Conservation (phyloP, 2,329 filamentous ascomycete genomes). For the Cyclaneusma minus region DNA sequence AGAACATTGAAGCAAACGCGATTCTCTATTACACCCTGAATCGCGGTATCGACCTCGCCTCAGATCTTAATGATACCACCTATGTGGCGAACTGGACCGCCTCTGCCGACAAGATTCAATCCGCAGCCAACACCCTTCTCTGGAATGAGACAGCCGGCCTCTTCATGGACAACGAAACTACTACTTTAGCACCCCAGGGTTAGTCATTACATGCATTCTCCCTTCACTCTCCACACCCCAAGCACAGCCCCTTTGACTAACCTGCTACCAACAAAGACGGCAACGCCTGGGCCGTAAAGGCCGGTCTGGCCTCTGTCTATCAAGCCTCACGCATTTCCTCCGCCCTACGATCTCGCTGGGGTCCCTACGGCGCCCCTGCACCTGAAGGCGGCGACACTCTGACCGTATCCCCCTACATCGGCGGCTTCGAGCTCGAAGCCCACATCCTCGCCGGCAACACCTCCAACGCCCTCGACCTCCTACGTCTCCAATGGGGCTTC, state of each 20-base stretch:
- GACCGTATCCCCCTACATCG: conserved; percentile 32
- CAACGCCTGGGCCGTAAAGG: conserved; percentile 29
- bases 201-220: no score
- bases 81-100: no score
- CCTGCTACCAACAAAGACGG: no score
- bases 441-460: conserved; percentile 26
- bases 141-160: conserved; percentile 26
- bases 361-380: conserved; percentile 27
- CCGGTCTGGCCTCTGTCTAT: no score
- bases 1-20: no score
- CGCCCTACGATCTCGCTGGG: conserved; percentile 22
- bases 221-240: no score
- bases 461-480: conserved; percentile 24
- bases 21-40: no score
- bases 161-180: conserved; percentile 31
- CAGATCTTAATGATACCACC: no score
- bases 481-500: conserved; percentile 34
- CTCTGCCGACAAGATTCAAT: no score
- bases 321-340: conserved; percentile 13
- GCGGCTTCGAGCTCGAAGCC: conserved; percentile 28
- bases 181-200: conserved; percentile 29
- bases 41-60: no score
- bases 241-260: no score
- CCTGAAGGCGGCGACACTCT: conserved; percentile 27
- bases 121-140: conserved; percentile 26